Evolutionary conservation across 306 rosid genomes (phyloP), one percentile per base, ranked within the genome.

Genomic region (Cajanus cajan): DNA sequence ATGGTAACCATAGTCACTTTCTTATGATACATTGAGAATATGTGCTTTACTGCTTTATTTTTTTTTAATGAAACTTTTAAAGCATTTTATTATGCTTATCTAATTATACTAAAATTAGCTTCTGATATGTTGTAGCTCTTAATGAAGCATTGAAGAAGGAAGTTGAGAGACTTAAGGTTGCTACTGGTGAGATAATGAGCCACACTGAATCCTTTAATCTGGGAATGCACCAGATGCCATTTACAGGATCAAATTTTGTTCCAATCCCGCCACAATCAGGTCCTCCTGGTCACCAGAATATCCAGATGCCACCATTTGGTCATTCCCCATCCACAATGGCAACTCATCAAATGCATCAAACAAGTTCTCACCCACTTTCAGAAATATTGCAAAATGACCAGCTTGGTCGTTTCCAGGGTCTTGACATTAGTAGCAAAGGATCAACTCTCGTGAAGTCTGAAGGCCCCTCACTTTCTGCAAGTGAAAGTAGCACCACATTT

Each of bases 141-240:
- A 95, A 95, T 52, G 97, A 95, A 7, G 96, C 98, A 41, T 85
- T 95, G 74, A 91, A 91, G 85, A 93, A 93, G 86, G 99, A 95
- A 89, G 99, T 95, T 58, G 98, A 93, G 87, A 88, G 98, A 83
- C 97, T 95, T 63, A 91, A 90, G 78, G 50, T 95, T 61, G 99
- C 97, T 65, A 94, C 97, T 0, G 98, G 97, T 6, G 94, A 91
- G 80, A 85, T 82, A 40, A 90, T 89, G 84, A 88, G 84, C 87
- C 87, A 78, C 65, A 82, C 92, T 24, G 91, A 90, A 9, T 91
- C 98, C 58, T 91, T 91, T 71, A 91, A 85, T 86, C 66, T 94
- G 76, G 96, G 98, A 81, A 94, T 91, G 90, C 92, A 90, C 79
- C 91, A 92, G 68, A 85, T 90, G 88, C 82, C 88, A 25, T 95